Conservation (phyloP, 192 early-diverging fungal species). For the Entomortierella chlamydospora region DNA sequence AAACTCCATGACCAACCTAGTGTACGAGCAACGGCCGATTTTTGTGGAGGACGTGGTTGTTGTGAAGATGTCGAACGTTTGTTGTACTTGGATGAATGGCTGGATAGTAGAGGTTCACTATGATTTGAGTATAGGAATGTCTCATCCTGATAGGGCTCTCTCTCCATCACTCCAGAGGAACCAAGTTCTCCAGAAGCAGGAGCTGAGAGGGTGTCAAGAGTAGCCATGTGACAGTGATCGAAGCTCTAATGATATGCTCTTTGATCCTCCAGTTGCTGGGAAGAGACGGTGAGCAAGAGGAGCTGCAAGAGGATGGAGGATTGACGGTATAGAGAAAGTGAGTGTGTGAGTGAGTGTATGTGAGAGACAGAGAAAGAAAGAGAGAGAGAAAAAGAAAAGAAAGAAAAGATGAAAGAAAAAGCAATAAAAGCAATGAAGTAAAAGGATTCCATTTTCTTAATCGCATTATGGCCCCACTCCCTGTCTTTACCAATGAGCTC, state of each 20-base stretch:
- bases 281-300: too few relatives aligned
- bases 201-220: neutral
- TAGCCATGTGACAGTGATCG: neutral
- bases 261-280: neutral
- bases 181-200: neutral
- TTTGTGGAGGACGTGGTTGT: constrained; percentile 5
- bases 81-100: neutral
- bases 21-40: neutral
- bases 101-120: neutral
- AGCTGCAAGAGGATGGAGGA: too few relatives aligned
- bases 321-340: neutral
- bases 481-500: neutral
- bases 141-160: neutral
- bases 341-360: neutral
- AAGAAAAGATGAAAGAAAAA: neutral
- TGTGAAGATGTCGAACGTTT: neutral
- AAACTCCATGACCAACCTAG: constrained; percentile 2
- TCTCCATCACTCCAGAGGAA: neutral
- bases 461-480: too few relatives aligned
- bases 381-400: neutral
- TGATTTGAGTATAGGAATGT: too few relatives aligned
- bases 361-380: constrained; percentile 1
- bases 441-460: too few relatives aligned
- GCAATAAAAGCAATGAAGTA: too few relatives aligned
- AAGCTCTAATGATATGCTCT: neutral